Conservation (phyloP, 1,284 basidiomycete species). For the Meripilus lineatus region DNA sequence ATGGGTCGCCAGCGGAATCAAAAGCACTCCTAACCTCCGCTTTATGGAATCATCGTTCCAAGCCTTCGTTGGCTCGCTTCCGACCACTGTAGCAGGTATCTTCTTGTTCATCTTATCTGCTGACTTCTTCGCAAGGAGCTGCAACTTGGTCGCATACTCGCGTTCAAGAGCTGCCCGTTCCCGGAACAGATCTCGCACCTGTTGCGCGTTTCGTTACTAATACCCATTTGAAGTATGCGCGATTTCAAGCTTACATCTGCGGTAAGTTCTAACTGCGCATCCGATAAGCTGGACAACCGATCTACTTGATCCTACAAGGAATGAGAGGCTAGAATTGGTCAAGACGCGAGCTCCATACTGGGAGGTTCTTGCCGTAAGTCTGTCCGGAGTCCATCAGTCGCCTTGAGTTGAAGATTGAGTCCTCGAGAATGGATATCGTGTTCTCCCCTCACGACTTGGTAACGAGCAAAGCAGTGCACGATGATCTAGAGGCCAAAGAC, state of each 20-base stretch:
- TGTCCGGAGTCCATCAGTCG: no score
- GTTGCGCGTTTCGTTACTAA: constrained; percentile 5
- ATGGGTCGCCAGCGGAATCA: constrained; percentile 1
- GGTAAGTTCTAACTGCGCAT: constrained; percentile 60
- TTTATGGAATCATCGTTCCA: constrained; percentile 50
- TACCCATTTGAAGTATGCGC: constrained; percentile 1
- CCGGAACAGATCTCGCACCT: constrained; percentile 70
- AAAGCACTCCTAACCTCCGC: constrained; percentile 43
- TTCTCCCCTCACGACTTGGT: no score
- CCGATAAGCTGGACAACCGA: constrained; percentile 38
- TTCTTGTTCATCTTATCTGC: constrained; percentile 65
- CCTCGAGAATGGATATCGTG: no score
- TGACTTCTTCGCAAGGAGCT: constrained; percentile 59
- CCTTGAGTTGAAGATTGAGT: no score
- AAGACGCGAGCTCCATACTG: constrained; percentile 17
- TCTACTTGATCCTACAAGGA: constrained; percentile 35
- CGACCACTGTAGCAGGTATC: constrained; percentile 51
- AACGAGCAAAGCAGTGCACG: no score
- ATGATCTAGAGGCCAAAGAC: no score
- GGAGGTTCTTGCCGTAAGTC: constrained; percentile 26
- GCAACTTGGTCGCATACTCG: constrained; percentile 70
- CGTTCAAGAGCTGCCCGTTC: constrained; percentile 65
- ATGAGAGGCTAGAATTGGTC: constrained; percentile 5
- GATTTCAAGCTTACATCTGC: constrained; percentile 50
- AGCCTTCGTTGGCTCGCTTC: constrained; percentile 60